Percentiles rank a stretch among this genome's conserved stretches.
Evolutionary conservation across 768 basidiomycete species (phyloP).

Genomic region (Krasilnikovozyma curviuscula): DNA sequence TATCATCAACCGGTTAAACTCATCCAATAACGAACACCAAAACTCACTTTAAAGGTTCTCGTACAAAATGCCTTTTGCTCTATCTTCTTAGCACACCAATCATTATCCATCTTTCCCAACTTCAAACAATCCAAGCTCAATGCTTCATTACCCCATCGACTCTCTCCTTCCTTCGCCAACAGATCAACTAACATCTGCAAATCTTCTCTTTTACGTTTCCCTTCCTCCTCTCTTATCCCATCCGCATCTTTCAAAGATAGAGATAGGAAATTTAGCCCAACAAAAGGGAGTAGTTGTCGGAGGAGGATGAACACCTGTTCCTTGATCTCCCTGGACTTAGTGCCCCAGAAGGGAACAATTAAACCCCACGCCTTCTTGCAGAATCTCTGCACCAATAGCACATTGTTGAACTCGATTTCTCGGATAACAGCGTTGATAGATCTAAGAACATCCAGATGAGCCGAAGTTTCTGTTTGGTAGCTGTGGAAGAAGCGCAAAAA

Average conservation of each 20-base stretch:
- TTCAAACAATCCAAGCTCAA: slow-evolving; percentile 23
- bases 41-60: slow-evolving; percentile 2
- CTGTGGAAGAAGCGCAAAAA: slow-evolving; percentile 43
- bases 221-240: neutral
- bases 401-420: slow-evolving; percentile 66
- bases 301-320: slow-evolving; percentile 61
- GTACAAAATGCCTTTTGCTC: neutral
- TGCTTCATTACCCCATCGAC: slow-evolving; percentile 43
- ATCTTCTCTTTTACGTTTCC: neutral
- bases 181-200: slow-evolving; percentile 31
- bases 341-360: slow-evolving; percentile 61
- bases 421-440: slow-evolving; percentile 49
- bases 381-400: too few relatives aligned
- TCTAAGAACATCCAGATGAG: slow-evolving; percentile 54
- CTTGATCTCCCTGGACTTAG: slow-evolving; percentile 55
- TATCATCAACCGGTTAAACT: neutral
- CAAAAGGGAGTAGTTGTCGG: slow-evolving; percentile 50
- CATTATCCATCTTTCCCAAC: neutral
- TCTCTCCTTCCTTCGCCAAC: slow-evolving; percentile 45
- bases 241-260: neutral
- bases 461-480: slow-evolving; percentile 54
- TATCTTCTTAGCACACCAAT: slow-evolving; percentile 13
- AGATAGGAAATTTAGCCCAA: slow-evolving; percentile 28
- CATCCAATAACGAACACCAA: neutral
- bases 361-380: slow-evolving; percentile 40